phyloP scores from a whole-genome alignment of 2,329 filamentous ascomycete genomes.

The Coniochaeta sp. region DNA sequence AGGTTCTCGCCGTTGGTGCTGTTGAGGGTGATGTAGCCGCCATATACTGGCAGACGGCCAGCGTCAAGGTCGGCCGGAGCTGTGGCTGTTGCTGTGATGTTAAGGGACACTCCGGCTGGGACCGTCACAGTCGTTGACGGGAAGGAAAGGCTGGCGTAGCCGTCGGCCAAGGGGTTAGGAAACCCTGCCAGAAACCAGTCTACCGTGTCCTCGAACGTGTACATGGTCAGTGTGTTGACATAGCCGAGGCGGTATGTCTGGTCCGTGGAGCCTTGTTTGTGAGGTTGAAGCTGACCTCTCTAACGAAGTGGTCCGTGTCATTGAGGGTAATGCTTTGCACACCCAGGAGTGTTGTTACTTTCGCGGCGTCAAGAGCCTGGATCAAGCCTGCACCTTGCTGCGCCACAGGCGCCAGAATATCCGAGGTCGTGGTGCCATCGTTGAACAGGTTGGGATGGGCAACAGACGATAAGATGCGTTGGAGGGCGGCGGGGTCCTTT shows the following conservation, averaged over 20 bases:
- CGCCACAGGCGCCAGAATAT: constrained; percentile 23
- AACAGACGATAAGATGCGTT: constrained; percentile 4
- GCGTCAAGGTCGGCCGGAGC: constrained; percentile 19
- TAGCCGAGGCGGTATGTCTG: constrained; percentile 30
- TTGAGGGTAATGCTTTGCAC: constrained; percentile 33
- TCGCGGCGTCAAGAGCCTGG: constrained; percentile 31
- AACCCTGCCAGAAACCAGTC: constrained; percentile 6
- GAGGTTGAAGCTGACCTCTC: constrained; percentile 25
- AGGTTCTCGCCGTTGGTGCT: constrained; percentile 27
- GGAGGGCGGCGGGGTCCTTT: background rate
- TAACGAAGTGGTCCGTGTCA: constrained; percentile 31
- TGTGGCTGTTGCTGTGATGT: constrained; percentile 18
- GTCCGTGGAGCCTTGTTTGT: constrained; percentile 27
- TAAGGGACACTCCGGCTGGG: constrained; percentile 13
- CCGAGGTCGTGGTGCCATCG: constrained; percentile 12
- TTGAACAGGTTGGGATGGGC: constrained; percentile 22
- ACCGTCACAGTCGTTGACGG: constrained; percentile 15
- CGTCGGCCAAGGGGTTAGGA: constrained; percentile 11
- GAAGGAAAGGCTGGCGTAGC: constrained; percentile 9
- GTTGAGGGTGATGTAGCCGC: constrained; percentile 33
- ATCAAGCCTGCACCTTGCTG: constrained; percentile 36
- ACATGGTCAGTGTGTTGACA: constrained; percentile 27
- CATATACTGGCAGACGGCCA: constrained; percentile 29
- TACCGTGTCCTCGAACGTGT: constrained; percentile 18
- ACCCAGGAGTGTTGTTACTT: constrained; percentile 27